A percentile compares a stretch with the other conserved stretches of the same genome.
Evolutionary conservation across 768 basidiomycete species (phyloP).

Genomic region (Pleurotus djamor): DNA sequence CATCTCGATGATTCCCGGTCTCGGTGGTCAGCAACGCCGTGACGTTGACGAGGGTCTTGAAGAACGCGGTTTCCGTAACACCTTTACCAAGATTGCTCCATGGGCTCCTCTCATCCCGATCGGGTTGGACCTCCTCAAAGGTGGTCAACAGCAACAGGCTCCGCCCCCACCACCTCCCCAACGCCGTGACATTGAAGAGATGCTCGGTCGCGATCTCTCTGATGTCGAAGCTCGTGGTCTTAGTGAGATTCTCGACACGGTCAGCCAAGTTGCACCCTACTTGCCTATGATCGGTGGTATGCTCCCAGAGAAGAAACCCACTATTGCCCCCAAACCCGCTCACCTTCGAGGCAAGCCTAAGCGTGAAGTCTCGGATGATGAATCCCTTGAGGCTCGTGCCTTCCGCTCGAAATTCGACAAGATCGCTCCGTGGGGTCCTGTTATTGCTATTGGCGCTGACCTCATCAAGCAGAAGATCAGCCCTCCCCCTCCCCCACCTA

Average conservation of each 20-base stretch:
- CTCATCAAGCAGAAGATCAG: conserved; percentile 3
- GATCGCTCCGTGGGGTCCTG: conserved; percentile 2
- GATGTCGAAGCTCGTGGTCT: conserved; percentile 1
- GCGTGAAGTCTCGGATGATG: not conserved
- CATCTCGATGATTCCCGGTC: not conserved
- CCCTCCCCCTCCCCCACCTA: not conserved
- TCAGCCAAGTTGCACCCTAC: conserved; percentile 4
- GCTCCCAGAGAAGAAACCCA: not conserved
- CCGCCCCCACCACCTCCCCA: not conserved
- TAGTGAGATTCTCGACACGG: not conserved
- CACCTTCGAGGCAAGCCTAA: not conserved
- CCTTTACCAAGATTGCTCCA: not conserved
- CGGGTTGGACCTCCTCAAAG: not conserved
- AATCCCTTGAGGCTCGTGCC: not conserved
- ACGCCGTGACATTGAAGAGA: conserved; percentile 6
- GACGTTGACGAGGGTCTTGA: not conserved
- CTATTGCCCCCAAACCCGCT: not conserved
- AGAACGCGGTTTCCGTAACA: not conserved
- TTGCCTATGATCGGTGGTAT: conserved; percentile 6
- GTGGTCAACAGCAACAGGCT: not conserved
- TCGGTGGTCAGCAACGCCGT: not conserved
- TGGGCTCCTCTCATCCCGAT: conserved; percentile 2
- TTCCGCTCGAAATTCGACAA: not conserved
- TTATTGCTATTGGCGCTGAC: conserved; percentile 4
- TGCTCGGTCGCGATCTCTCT: not conserved